Conservation (phyloP, 1,139 yeast genomes). For the Pichia sp. region DNA sequence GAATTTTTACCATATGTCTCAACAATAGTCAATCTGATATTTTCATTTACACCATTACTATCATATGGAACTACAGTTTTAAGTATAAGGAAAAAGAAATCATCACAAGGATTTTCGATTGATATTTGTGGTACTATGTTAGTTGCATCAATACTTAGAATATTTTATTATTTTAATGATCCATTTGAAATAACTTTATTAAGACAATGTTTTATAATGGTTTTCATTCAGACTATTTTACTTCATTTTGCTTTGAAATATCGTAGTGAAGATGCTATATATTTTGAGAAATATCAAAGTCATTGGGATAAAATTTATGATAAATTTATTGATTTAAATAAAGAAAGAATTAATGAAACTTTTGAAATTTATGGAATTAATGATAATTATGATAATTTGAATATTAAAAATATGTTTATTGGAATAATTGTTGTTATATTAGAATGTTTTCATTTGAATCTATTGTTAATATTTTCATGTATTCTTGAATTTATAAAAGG, state of each 20-base stretch:
- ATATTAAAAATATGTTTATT: background rate
- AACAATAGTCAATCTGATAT: slow-evolving; percentile 37
- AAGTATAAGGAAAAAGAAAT: slow-evolving; percentile 54
- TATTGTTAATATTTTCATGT: slow-evolving; percentile 20
- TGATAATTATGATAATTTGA: slow-evolving; percentile 2
- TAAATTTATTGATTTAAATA: slow-evolving; percentile 15
- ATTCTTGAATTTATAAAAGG: slow-evolving; percentile 28
- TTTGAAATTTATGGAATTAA: slow-evolving; percentile 6
- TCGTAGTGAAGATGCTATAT: slow-evolving; percentile 44
- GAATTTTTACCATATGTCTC: slow-evolving; percentile 44
- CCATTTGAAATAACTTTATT: slow-evolving; percentile 75
- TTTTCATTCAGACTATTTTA: slow-evolving; percentile 61
- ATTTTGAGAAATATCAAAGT: slow-evolving; percentile 30
- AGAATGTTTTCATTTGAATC: slow-evolving; percentile 13
- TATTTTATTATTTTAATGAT: slow-evolving; percentile 67
- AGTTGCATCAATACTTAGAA: slow-evolving; percentile 65
- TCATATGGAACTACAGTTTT: slow-evolving; percentile 82
- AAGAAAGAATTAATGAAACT: slow-evolving; percentile 14
- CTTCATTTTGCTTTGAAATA: slow-evolving; percentile 58
- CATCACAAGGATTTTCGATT: slow-evolving; percentile 74
- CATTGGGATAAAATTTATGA: slow-evolving; percentile 20
- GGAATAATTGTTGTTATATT: slow-evolving; percentile 9
- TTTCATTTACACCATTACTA: slow-evolving; percentile 72
- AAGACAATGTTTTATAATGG: slow-evolving; percentile 74
- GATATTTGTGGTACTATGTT: slow-evolving; percentile 92